Percentiles rank a stretch among this genome's conserved stretches.
Conservation (phyloP, 768 basidiomycete genomes). For the Lentinula boryana region DNA sequence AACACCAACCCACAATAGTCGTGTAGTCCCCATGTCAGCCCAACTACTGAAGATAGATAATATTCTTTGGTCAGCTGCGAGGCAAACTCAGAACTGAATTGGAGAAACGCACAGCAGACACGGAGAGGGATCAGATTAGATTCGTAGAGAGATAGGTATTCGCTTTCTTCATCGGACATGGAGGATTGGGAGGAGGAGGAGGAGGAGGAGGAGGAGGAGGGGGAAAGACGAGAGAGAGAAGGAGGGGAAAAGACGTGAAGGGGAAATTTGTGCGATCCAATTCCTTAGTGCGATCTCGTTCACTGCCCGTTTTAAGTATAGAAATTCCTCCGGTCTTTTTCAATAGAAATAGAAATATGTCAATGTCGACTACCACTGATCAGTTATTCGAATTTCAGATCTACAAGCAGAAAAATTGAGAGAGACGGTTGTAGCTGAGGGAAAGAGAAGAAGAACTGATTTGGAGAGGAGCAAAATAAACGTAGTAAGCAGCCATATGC, state of each 20-base stretch:
- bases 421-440: background rate
- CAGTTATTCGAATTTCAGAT: background rate
- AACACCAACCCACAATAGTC: conserved; percentile 23
- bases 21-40: conserved; percentile 31
- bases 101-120: conserved; percentile 13
- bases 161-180: conserved; percentile 2
- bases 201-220: no score
- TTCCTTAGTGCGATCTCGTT: background rate
- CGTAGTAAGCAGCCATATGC: no score
- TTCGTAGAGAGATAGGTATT: conserved; percentile 9
- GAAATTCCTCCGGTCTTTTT: background rate
- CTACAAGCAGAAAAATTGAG: background rate
- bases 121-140: conserved; percentile 14
- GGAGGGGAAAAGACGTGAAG: no score
- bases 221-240: no score
- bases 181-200: no score
- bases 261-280: no score
- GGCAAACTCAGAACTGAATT: background rate
- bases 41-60: conserved; percentile 16
- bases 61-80: background rate
- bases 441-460: background rate
- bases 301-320: background rate
- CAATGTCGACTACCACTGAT: background rate
- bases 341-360: background rate
- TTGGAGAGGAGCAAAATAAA: background rate